Evolutionary conservation across 257 asterid genomes (phyloP), one percentile per base, ranked within the genome.

Genomic region (Nicotiana obtusifolia): DNA sequence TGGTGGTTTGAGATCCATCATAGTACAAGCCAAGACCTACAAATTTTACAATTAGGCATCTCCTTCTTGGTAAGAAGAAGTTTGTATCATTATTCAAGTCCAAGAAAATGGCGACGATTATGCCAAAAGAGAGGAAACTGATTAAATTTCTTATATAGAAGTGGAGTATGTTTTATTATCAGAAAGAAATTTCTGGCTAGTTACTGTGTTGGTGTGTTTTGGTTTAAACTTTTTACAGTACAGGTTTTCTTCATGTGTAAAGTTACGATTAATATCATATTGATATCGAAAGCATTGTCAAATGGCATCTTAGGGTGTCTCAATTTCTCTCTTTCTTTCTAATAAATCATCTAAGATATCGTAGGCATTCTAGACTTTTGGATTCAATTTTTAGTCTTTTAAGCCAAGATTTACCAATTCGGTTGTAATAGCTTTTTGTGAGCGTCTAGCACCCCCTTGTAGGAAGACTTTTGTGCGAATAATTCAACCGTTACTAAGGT

Each of bases 1-100:
- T 60, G 90, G 90, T 66, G 91, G 87, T 37, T 62, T 84, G 64
- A 88, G 90, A 77, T 82, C 77, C 52, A 88, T 87, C 69, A 83
- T 88, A 49, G 15, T 87, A 33, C 54, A 17, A 41, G 91, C 90
- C 41, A 82, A 83, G 75, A 20, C 7, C 67, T 88, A 88, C 60
- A 15, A 82, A 8, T 88, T 88, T 85, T 88, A 88, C 90, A 87
- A 92, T 80, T 91, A 78, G 69, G 5, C 26, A 6, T 57, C 10
- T 17, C 24, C 3, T 57, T 53, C 7, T 4, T 4, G 19, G 19
- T 53, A 4, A 15, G 59, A 53, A 33, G 9, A 19, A 67, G 28
- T 33, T 33, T 67, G n/a, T 24, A 47, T 24, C 22, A 73, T 22
- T 22, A 73, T 73, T 22, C 60, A 73, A 24, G 60, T 73, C 33